A percentile compares a stretch with the other conserved stretches of the same genome.
These are phyloP conservation scores for Teunomyces funiuensis DNA, from an alignment of 805 yeast genomes.

Conservation along the genomic window DNA sequence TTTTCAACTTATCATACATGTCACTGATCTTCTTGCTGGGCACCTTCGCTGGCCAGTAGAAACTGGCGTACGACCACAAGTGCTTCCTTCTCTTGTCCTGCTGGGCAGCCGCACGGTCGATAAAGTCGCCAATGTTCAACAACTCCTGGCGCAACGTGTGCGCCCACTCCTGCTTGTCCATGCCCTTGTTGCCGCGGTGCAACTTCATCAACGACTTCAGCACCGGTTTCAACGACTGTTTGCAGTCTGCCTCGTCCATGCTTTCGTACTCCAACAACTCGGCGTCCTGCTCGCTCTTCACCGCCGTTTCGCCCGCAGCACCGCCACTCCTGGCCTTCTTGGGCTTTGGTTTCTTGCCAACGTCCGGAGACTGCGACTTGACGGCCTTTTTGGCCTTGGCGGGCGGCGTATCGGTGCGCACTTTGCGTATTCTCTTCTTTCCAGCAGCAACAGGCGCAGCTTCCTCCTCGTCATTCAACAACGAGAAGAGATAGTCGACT, in stretches of 20 bases:
- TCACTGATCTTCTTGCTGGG: slow-evolving; percentile 67
- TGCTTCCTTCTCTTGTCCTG: slow-evolving; percentile 45
- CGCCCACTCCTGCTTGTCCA: slow-evolving; percentile 79
- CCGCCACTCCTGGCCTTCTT: slow-evolving; percentile 10
- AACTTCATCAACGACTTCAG: slow-evolving; percentile 63
- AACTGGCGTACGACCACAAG: slow-evolving; percentile 80
- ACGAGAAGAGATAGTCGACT: slow-evolving; percentile 77
- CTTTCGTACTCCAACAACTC: slow-evolving; percentile 67
- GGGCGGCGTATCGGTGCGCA: slow-evolving; percentile 9
- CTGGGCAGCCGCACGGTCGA: slow-evolving; percentile 41
- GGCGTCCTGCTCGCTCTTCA: slow-evolving; percentile 12
- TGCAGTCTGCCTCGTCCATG: slow-evolving; percentile 75
- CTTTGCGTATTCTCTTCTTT: slow-evolving; percentile 11
- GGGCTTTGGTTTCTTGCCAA: slow-evolving; percentile 15
- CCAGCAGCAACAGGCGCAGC: slow-evolving; percentile 11
- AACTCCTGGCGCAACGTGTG: slow-evolving; percentile 65
- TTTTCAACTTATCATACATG: slow-evolving; percentile 57
- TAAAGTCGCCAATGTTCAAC: slow-evolving; percentile 71
- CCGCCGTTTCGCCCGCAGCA: background rate
- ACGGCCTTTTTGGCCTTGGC: slow-evolving; percentile 13
- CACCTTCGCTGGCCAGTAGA: slow-evolving; percentile 88
- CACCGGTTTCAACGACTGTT: slow-evolving; percentile 61
- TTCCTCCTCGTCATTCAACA: slow-evolving; percentile 61
- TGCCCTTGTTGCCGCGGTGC: slow-evolving; percentile 69
- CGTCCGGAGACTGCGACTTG: slow-evolving; percentile 20